These are phyloP conservation scores for Oenanthe javanica DNA, from an alignment of 140 eudicot species.

Conservation along the genomic window DNA sequence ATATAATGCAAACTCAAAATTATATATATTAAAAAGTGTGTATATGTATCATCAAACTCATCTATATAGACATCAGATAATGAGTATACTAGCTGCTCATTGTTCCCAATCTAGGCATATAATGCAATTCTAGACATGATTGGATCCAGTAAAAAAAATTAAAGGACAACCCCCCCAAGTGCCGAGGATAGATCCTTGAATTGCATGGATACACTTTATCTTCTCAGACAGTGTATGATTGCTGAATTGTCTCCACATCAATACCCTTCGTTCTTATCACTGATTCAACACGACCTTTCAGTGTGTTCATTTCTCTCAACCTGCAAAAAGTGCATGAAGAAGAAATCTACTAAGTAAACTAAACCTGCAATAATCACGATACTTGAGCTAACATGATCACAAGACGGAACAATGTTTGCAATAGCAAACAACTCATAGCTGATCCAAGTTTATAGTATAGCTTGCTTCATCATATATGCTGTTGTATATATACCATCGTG, in stretches of 20 bases:
- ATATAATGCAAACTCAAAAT: constrained; percentile 1
- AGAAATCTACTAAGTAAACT: background rate
- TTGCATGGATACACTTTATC: background rate
- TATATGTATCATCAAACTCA: constrained; percentile 2
- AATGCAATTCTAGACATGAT: background rate
- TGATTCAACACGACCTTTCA: constrained; percentile 97
- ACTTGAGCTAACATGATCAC: background rate
- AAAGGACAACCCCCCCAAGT: no score
- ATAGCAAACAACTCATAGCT: background rate
- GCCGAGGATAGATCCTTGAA: background rate
- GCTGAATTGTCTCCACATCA: constrained; percentile 89
- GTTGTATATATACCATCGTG: background rate
- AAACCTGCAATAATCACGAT: background rate
- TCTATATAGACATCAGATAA: background rate
- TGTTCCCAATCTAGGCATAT: constrained; percentile 1
- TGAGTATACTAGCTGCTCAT: background rate
- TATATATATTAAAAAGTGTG: background rate
- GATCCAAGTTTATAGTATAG: background rate
- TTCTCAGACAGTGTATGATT: constrained; percentile 85
- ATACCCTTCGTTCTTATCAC: constrained; percentile 94
- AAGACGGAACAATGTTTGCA: background rate
- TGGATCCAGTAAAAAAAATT: background rate
- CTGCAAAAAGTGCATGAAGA: constrained; percentile 26
- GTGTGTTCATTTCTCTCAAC: constrained; percentile 82
- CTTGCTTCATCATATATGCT: background rate